Evolutionary conservation across 2,329 filamentous ascomycete species (phyloP), one percentile per base, ranked within the genome.

Genomic region (Colletotrichum sublineola): DNA sequence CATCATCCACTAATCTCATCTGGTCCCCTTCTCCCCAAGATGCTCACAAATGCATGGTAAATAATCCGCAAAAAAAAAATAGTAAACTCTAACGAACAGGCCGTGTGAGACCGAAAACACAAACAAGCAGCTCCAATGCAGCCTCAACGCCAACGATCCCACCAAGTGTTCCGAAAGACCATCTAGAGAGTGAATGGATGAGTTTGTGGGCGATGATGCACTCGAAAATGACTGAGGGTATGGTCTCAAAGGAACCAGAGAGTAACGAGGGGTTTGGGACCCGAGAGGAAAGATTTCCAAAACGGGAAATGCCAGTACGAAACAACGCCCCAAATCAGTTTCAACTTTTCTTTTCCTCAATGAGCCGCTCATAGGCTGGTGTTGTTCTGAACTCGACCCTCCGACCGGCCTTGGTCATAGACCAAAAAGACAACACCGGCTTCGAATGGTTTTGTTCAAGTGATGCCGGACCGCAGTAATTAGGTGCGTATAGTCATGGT

Each of bases 401-500:
- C 69, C 36, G 52, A 71, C 63, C 40, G 56, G 62, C 31, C 60
- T 55, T 67, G 58, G 31, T 40, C 53, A 53, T 53, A 60, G 63
- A 65, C 50, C 36, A 31, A 42, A 33, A 57, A 44, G 38, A 36
- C 38, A 56, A 40, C 52, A 42, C 42, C 57, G 33, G 36, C 68
- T 60, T 56, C 44, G 53, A 55, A 61, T 69, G 65, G 55, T 65
- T 55, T 53, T 69, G 61, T 42, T 57, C 48, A 57, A 52, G 63
- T 63, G 44, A 60, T 65, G 69, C 57, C 50, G 56, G 62, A 73
- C 71, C 71, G 71, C 57, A 44, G 58, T 63, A 71, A 82, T 82
- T 82, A 83, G 79, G 79, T 78, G 80, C 80, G 81, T 82, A 83
- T 83, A 77, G 77, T 81, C 77, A 78, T 81, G 79, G 77, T 81